Evolutionary conservation across 1,139 yeast species (phyloP).

Genomic region (Hanseniaspora sp.): DNA sequence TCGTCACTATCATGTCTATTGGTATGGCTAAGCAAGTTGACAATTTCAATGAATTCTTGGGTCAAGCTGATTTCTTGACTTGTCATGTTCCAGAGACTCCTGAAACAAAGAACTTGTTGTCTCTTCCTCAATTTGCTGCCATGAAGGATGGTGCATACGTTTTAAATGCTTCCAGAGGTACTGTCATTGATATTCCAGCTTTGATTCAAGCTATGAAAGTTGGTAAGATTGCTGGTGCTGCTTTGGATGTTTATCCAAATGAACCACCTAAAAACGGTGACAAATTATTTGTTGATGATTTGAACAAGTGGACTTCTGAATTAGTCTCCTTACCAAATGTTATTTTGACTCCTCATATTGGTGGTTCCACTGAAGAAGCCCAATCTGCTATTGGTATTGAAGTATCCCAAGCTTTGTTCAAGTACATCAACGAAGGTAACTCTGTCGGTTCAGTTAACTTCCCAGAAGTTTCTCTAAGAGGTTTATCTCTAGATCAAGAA

Average conservation of each 20-base stretch:
- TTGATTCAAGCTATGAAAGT: slow-evolving; percentile 80
- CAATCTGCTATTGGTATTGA: slow-evolving; percentile 96
- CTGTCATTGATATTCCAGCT: slow-evolving; percentile 93
- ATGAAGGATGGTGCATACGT: slow-evolving; percentile 95
- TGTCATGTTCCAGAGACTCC: slow-evolving; percentile 91
- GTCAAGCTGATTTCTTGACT: slow-evolving; percentile 75
- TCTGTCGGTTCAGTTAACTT: slow-evolving; percentile 96
- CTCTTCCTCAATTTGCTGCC: slow-evolving; percentile 83
- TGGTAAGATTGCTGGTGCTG: slow-evolving; percentile 95
- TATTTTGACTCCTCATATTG: slow-evolving; percentile 92
- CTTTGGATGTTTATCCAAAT: slow-evolving; percentile 89
- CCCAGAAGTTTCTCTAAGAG: slow-evolving; percentile 94
- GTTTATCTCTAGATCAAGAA: slow-evolving; percentile 77
- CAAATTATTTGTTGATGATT: slow-evolving; percentile 53
- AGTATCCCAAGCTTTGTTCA: slow-evolving; percentile 74
- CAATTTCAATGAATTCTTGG: slow-evolving; percentile 70
- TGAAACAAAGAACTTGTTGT: slow-evolving; percentile 82
- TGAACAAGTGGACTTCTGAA: slow-evolving; percentile 79
- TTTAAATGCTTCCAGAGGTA: slow-evolving; percentile 95
- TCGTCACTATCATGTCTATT: slow-evolving; percentile 83
- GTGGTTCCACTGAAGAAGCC: slow-evolving; percentile 99
- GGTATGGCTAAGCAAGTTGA: slow-evolving; percentile 95
- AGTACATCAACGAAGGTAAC: slow-evolving; percentile 91
- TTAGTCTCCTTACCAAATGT: slow-evolving; percentile 74
- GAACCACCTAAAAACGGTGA: slow-evolving; percentile 98